Conservation (phyloP, 306 rosid genomes). For the Casuarina cunninghamiana region DNA sequence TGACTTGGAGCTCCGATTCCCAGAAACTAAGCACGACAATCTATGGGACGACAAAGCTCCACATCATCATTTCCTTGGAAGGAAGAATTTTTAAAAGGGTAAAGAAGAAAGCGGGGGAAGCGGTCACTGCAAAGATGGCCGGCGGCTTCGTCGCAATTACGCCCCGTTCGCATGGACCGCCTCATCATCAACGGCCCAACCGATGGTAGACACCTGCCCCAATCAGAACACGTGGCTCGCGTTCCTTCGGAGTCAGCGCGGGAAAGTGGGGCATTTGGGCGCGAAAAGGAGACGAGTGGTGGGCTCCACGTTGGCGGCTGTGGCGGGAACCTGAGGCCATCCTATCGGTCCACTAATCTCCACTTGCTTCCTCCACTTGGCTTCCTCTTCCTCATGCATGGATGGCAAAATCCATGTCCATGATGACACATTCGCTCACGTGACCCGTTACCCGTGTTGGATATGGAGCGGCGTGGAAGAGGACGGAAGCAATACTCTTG, state of each 20-base stretch:
- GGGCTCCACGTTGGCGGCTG: slow-evolving; percentile 37
- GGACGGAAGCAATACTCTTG: background rate
- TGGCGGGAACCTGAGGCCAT: slow-evolving; percentile 49
- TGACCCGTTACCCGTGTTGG: no score
- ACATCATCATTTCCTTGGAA: no score
- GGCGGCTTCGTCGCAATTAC: slow-evolving; percentile 1
- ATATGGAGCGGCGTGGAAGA: no score
- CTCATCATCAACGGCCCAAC: slow-evolving; percentile 9
- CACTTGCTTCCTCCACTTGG: slow-evolving; percentile 31
- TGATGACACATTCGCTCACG: background rate
- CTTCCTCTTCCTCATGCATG: background rate
- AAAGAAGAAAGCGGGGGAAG: background rate
- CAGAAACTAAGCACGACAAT: no score
- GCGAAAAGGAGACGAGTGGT: slow-evolving; percentile 22
- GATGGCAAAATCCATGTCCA: no score
- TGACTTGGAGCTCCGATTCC: no score
- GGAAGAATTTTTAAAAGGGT: background rate
- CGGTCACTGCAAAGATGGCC: background rate
- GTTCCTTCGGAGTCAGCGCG: background rate
- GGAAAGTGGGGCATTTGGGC: slow-evolving; percentile 23
- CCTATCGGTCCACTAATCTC: slow-evolving; percentile 25
- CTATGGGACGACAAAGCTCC: no score
- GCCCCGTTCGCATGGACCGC: background rate
- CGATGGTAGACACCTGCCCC: slow-evolving; percentile 16
- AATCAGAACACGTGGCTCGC: background rate